Conservation (phyloP, 2,329 filamentous ascomycete species). For the Trichoderma koningii region DNA sequence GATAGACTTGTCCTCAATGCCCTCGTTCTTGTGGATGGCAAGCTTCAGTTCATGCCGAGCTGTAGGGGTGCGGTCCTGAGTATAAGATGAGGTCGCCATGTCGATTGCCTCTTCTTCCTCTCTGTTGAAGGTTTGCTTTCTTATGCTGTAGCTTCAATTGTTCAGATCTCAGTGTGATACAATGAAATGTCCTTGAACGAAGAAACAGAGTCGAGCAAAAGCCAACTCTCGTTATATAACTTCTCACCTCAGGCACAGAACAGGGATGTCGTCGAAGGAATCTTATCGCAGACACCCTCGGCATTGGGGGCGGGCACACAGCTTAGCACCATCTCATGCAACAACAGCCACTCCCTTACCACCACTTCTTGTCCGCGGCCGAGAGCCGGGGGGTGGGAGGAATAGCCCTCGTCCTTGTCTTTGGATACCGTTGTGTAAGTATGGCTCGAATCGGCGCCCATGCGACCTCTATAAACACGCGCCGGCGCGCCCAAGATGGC, state of each 20-base stretch:
- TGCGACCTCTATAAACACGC: conserved; percentile 13
- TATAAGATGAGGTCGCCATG: neutral
- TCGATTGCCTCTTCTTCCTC: neutral
- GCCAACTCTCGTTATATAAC: conserved; percentile 13
- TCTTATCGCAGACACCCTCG: conserved; percentile 18
- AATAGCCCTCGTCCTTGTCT: neutral
- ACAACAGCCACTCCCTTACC: conserved; percentile 13
- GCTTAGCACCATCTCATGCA: conserved; percentile 19
- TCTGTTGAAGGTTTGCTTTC: neutral
- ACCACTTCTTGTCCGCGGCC: conserved; percentile 1
- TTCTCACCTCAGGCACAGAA: neutral
- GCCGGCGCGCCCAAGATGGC: neutral
- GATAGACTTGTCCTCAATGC: conserved; percentile 1
- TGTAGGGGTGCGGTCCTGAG: neutral
- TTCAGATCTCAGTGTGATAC: neutral
- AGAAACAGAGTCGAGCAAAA: neutral
- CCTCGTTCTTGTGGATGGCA: conserved; percentile 7
- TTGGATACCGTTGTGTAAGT: neutral
- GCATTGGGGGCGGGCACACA: conserved; percentile 24
- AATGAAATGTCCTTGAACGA: neutral
- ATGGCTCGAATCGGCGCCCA: conserved; percentile 6
- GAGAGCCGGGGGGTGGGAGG: conserved; percentile 3
- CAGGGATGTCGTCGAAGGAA: conserved; percentile 17
- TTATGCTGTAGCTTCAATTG: neutral
- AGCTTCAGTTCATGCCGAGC: conserved; percentile 3